Evolutionary conservation across 768 basidiomycete species (phyloP).

Genomic region (Serendipita sp.): DNA sequence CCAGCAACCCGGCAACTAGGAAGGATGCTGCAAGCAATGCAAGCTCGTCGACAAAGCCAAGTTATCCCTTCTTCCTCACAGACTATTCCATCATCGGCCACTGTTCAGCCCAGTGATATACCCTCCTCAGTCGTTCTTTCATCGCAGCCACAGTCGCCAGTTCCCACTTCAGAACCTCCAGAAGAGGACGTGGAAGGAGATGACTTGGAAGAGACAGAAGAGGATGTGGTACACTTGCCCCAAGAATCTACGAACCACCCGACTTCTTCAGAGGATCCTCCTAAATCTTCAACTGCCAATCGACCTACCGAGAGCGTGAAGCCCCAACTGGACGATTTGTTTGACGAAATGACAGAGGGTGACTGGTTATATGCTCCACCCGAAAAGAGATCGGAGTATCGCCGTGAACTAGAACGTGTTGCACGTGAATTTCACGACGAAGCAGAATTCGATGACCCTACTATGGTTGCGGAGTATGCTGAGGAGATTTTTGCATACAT

Average conservation of each 20-base stretch:
- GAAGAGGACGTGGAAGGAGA: background rate
- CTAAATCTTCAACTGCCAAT: conserved; percentile 32
- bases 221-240: conserved; percentile 4
- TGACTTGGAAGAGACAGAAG: conserved; percentile 22
- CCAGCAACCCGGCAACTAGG: conserved; percentile 8
- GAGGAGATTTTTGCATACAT: conserved; percentile 97
- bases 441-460: conserved; percentile 37
- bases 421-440: conserved; percentile 19
- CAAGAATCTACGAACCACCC: background rate
- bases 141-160: background rate
- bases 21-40: background rate
- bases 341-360: background rate
- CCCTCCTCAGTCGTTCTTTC: conserved; percentile 9
- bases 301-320: background rate
- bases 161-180: background rate
- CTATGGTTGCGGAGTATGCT: conserved; percentile 98
- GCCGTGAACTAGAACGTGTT: conserved; percentile 14
- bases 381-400: conserved; percentile 8
- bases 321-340: background rate
- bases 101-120: conserved; percentile 11
- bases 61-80: conserved; percentile 24
- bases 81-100: conserved; percentile 8
- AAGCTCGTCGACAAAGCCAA: conserved; percentile 2
- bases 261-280: conserved; percentile 13
- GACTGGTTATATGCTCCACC: background rate